Evolutionary conservation across 768 basidiomycete species (phyloP).

Genomic region (Nevesoporus exiguus): DNA sequence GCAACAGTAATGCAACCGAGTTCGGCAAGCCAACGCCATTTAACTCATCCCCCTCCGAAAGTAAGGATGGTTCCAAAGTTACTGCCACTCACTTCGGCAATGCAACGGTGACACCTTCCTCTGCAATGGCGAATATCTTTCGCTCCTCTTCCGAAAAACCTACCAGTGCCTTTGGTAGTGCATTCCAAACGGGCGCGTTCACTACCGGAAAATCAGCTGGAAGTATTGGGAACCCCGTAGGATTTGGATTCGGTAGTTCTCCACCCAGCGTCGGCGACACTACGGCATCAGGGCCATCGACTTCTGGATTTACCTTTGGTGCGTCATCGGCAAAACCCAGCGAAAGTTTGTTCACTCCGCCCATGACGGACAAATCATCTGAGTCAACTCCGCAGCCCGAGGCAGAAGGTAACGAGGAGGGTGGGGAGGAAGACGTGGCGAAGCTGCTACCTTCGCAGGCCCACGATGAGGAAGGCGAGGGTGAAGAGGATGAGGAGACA

Average conservation of each 20-base stretch:
- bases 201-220: conserved; percentile 36
- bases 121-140: conserved; percentile 19
- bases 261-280: conserved; percentile 20
- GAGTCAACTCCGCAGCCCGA: conserved; percentile 32
- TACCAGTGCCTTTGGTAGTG: conserved; percentile 28
- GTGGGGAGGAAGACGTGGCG: conserved; percentile 29
- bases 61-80: conserved; percentile 14
- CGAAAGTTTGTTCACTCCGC: conserved; percentile 27
- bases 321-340: conserved; percentile 16
- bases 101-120: conserved; percentile 7
- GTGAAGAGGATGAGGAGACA: conserved; percentile 79
- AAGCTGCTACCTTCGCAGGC: conserved; percentile 26
- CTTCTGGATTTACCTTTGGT: conserved; percentile 26
- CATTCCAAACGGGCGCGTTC: conserved; percentile 24
- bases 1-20: conserved; percentile 14
- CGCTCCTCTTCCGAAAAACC: conserved; percentile 22
- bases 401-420: conserved; percentile 20
- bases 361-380: conserved; percentile 26
- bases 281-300: conserved; percentile 9
- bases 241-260: conserved; percentile 45
- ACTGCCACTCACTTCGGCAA: conserved; percentile 20
- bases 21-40: conserved; percentile 13
- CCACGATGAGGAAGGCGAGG: conserved; percentile 72
- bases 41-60: conserved; percentile 7
- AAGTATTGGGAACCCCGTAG: conserved; percentile 61